Base-by-base conservation (phyloP, 345 rosid genomes). In the Cardiospermum halicacabum region DNA sequence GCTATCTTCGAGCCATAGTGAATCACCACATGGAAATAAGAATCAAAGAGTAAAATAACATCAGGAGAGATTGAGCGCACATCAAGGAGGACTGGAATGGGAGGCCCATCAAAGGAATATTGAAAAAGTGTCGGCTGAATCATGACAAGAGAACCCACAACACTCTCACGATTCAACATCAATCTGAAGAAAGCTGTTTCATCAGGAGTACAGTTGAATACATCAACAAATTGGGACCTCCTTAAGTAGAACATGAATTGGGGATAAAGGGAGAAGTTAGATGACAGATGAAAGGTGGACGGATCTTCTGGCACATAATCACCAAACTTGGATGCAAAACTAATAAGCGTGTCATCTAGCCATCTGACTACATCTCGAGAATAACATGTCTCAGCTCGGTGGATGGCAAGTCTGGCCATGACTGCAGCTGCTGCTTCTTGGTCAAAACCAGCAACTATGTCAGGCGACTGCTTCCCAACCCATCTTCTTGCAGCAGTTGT, bases 341-440 rank as follows among this genome's bases (percentile, higher is more conserved):
- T 55, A 64, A 94, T 79, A 18, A 94, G 96, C 26, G 82, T 80
- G 47, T 94, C 96, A 26, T 94, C 99, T 65, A 94, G 66, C 97
- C 97, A 94, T 75, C 93, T 74, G 67, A 94, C 75, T 22, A 94
- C 96, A 71, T 91, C 97, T 75, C 86, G 81, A 32, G 97, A 84
- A 47, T 77, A 65, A 53, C 79, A 84, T 37, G 83, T 90, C 62
- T 89, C 92, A 12, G 89, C 78, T 73, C 89, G 78, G 74, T 83
- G 79, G 50, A 94, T 83, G 8, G 97, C 99, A 28, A 94, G 92
- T 64, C 99, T 82, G 16, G 96, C 96, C 96, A 91, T 89, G 36
- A 94, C 89, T 0, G 93, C 82, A 69, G 97, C 91, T 15, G 99
- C 97, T 55, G 96, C 84, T 87, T 94, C 97, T 81, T 94, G 99